phyloP scores from a whole-genome alignment of 2,329 filamentous ascomycete species.

The Penicillium brasilianum region DNA sequence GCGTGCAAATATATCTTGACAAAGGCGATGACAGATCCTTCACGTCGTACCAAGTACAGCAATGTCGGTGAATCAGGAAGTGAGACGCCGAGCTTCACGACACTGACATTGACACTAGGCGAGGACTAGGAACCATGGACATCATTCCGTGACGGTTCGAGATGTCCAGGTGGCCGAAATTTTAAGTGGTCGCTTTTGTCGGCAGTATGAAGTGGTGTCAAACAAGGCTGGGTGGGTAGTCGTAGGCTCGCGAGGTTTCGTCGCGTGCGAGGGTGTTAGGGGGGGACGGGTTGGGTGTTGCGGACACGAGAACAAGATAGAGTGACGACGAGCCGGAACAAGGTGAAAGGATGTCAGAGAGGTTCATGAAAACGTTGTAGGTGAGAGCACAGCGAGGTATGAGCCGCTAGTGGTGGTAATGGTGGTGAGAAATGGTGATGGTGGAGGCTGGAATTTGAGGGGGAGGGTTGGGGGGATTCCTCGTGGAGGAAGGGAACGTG shows the following conservation, averaged over 20 bases:
- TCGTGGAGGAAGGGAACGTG: constrained; percentile 32
- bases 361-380: background rate
- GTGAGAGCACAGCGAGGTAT: background rate
- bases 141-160: constrained; percentile 36
- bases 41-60: background rate
- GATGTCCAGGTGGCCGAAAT: background rate
- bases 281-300: background rate
- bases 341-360: background rate
- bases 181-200: background rate
- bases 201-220: background rate
- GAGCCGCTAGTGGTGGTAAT: background rate
- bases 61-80: constrained; percentile 9
- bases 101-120: constrained; percentile 29
- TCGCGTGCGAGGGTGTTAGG: constrained; percentile 5
- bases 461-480: constrained; percentile 23
- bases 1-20: background rate
- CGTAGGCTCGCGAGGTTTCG: background rate
- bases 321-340: background rate
- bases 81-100: constrained; percentile 29
- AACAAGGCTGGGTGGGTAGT: constrained; percentile 1
- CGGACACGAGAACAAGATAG: background rate
- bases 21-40: background rate
- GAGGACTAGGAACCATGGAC: constrained; percentile 25
- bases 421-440: constrained; percentile 11
- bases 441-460: constrained; percentile 30